phyloP scores from a whole-genome alignment of 208 protist genomes.

The Leptomonas seymouri region DNA sequence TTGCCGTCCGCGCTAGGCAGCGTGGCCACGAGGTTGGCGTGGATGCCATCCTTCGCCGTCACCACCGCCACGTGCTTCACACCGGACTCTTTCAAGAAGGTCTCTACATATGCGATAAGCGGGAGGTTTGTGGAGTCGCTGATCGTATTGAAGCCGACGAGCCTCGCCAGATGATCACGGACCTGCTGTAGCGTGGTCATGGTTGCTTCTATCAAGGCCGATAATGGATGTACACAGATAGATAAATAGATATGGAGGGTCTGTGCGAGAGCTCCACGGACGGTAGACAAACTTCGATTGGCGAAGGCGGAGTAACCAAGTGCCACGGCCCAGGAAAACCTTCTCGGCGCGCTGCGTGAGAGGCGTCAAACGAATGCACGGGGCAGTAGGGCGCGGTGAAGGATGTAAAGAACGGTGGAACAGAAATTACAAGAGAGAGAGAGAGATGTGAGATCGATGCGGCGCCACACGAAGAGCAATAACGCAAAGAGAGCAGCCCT shows the following conservation, averaged over 20 bases:
- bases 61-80: slow-evolving; percentile 41
- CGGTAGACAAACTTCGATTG: too few relatives aligned
- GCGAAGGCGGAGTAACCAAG: too few relatives aligned
- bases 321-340: too few relatives aligned
- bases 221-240: slow-evolving; percentile 5
- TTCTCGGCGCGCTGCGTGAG: too few relatives aligned
- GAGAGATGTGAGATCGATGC: too few relatives aligned
- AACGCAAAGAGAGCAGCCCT: too few relatives aligned
- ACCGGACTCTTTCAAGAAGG: slow-evolving; percentile 33
- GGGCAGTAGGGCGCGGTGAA: too few relatives aligned
- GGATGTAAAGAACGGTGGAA: too few relatives aligned
- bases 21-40: slow-evolving; percentile 69
- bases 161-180: slow-evolving; percentile 53
- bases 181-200: slow-evolving; percentile 28
- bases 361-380: too few relatives aligned
- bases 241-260: neutral
- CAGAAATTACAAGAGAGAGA: slow-evolving; percentile 11
- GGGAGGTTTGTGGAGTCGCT: slow-evolving; percentile 56
- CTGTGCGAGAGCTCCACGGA: too few relatives aligned
- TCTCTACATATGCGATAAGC: slow-evolving; percentile 49
- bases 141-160: slow-evolving; percentile 64
- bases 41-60: slow-evolving; percentile 40
- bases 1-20: slow-evolving; percentile 49
- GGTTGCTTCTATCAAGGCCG: slow-evolving; percentile 17
- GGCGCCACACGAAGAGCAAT: too few relatives aligned